These are phyloP conservation scores for Ophiostoma novo-ulmi DNA, from an alignment of 2,329 filamentous ascomycete species.

Conservation along the genomic window DNA sequence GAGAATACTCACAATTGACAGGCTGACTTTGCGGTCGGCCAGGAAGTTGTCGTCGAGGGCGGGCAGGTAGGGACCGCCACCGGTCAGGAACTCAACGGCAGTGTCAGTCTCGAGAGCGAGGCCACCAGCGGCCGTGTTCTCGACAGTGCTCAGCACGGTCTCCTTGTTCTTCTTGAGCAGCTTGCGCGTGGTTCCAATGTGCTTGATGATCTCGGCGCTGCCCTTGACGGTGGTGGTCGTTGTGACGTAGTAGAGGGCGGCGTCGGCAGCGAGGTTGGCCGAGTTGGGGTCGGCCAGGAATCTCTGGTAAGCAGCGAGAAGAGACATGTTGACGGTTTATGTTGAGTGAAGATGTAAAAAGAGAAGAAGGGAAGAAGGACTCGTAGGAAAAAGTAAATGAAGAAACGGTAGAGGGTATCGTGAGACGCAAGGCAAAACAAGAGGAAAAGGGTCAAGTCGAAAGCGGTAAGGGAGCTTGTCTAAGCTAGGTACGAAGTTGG, in stretches of 20 bases:
- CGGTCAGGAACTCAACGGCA: slow-evolving; percentile 70
- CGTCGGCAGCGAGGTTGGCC: slow-evolving; percentile 58
- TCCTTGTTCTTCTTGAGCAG: slow-evolving; percentile 80
- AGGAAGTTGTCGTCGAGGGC: slow-evolving; percentile 92
- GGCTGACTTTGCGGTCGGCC: slow-evolving; percentile 68
- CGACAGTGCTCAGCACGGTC: slow-evolving; percentile 67
- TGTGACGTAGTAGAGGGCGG: slow-evolving; percentile 80
- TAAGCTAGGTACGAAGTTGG: not conserved
- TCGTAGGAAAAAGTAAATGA: not conserved
- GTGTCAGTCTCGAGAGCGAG: slow-evolving; percentile 77
- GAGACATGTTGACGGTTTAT: slow-evolving; percentile 38
- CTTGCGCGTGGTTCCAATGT: slow-evolving; percentile 65
- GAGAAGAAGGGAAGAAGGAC: not conserved
- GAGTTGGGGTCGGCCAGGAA: slow-evolving; percentile 65
- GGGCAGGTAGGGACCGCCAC: slow-evolving; percentile 82
- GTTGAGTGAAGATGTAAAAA: not conserved
- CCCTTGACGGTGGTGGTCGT: slow-evolving; percentile 72
- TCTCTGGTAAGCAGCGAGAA: slow-evolving; percentile 59
- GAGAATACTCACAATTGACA: slow-evolving; percentile 66
- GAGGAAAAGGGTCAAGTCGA: not conserved
- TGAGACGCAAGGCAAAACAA: slow-evolving; percentile 5
- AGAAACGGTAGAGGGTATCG: not conserved
- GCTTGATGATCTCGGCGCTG: slow-evolving; percentile 72
- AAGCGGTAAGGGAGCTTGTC: not conserved
- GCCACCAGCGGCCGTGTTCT: slow-evolving; percentile 60